Evolutionary conservation across 2,329 filamentous ascomycete species (phyloP), one percentile per base, ranked within the genome.

Genomic region (Epichloe typhina): DNA sequence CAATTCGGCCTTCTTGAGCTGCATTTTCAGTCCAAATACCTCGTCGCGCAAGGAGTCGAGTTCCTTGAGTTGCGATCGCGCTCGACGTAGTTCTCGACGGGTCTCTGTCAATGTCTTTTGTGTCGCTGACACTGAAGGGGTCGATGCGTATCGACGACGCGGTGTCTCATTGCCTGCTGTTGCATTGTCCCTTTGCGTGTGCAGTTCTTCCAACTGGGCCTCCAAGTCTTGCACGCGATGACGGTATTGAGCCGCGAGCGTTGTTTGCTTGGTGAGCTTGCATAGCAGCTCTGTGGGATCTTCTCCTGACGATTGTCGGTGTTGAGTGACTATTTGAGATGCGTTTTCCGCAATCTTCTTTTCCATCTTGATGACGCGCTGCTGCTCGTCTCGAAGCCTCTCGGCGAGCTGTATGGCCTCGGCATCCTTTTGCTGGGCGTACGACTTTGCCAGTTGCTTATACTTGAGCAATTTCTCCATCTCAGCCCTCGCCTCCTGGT

Each of bases 381-480:
- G 73, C 56, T 83, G 81, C 61, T 88, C 84, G 53, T 84, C 79
- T 53, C 76, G 76, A 37, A 91, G 73, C 58, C 80, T 78, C 53
- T 80, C 77, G 21, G 76, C 74, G 47, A 90, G 67, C 51, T 84
- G 75, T 26, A 78, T 75, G 21, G 83, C 82, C 64, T 89, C 83
- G 17, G 74, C 72, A 60, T 91, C 86, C 65, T 89, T 90, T 67
- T 84, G 79, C 62, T 83, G 82, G 42, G 86, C 86, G 61, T 84
- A 90, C 50, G 82, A 83, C 67, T 87, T 90, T 52, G 86, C 84
- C 54, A 88, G 72, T 61, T 86, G 80, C 70, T 89, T 88, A 72
- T 89, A 90, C 61, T 80, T 80, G 61, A 90, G 76, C 61, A 91
- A 72, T 68, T 84, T 87, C 69, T 82, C 82, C 73, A 89, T 83